These are phyloP conservation scores for Halocafeteria seosinensis DNA, from an alignment of 108 stramenopile species.

Conservation along the genomic window DNA sequence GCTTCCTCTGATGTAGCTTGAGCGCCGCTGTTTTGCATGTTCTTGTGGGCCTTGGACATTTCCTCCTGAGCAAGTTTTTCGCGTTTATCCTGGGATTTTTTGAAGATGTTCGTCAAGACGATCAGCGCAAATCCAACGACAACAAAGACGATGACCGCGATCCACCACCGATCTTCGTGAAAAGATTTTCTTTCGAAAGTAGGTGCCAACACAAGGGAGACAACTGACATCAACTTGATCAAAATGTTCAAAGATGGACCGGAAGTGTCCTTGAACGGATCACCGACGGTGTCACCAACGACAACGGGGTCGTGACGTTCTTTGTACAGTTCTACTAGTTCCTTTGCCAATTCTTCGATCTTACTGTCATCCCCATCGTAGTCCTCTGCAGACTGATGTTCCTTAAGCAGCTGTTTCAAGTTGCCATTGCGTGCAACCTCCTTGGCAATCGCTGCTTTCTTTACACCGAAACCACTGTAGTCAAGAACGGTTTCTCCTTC, in stretches of 20 bases:
- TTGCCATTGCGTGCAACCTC: constrained; percentile 24
- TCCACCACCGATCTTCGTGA: background rate
- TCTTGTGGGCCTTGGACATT: background rate
- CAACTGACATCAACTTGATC: constrained; percentile 67
- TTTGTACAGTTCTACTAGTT: background rate
- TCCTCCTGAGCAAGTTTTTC: background rate
- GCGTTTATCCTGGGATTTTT: background rate
- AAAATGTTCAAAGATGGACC: constrained; percentile 48
- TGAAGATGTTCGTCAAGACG: background rate
- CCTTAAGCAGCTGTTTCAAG: background rate
- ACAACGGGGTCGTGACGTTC: constrained; percentile 38
- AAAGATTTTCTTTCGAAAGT: constrained; percentile 28
- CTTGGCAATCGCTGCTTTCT: constrained; percentile 51
- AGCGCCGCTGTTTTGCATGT: background rate
- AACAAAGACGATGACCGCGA: background rate
- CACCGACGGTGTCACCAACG: constrained; percentile 47
- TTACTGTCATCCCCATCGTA: constrained; percentile 25
- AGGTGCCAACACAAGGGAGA: constrained; percentile 55
- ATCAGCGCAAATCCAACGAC: background rate
- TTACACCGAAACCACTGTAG: constrained; percentile 30
- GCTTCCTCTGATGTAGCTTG: background rate
- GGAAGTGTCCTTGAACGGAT: constrained; percentile 53
- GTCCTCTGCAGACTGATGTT: background rate
- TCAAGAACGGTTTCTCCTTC: constrained; percentile 40
- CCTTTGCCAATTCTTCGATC: background rate